phyloP scores from a whole-genome alignment of 345 rosid species.

The Hibiscus syriacus region DNA sequence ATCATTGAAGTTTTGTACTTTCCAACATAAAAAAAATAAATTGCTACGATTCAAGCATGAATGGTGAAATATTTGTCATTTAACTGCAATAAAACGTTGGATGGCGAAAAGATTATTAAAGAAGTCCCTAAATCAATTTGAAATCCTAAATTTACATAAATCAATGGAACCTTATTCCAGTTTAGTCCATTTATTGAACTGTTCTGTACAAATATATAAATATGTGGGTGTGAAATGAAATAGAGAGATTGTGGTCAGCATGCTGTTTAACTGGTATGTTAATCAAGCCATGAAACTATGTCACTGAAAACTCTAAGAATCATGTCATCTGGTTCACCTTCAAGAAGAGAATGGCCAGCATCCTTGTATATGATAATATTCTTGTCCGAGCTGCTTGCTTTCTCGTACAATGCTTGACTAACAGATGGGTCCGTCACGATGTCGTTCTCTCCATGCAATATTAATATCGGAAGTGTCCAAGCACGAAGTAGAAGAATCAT shows the following conservation, averaged over 20 bases:
- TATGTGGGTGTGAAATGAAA: too few relatives aligned
- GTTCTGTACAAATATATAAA: background rate
- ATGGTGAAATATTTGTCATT: background rate
- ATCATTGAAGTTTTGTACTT: too few relatives aligned
- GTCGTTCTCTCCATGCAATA: constrained; percentile 86
- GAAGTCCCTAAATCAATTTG: background rate
- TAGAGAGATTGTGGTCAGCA: background rate
- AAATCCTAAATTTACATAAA: background rate
- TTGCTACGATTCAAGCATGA: too few relatives aligned
- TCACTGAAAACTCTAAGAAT: constrained; percentile 58
- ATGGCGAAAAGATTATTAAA: too few relatives aligned
- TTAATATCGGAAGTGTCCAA: constrained; percentile 56
- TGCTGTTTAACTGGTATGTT: constrained; percentile 25
- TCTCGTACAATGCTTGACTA: constrained; percentile 71
- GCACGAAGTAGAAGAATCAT: background rate
- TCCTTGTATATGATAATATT: constrained; percentile 53
- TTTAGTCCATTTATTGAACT: background rate
- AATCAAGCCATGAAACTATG: constrained; percentile 73
- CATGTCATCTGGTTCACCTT: constrained; percentile 86
- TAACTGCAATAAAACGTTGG: background rate
- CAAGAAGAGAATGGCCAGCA: constrained; percentile 67
- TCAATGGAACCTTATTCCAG: background rate
- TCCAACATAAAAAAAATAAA: too few relatives aligned
- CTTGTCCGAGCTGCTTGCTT: constrained; percentile 78
- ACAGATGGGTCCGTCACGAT: constrained; percentile 80